Percentiles rank a stretch among this genome's conserved stretches.
These are phyloP conservation scores for Amniculicola lignicola DNA, from an alignment of 495 filamentous ascomycete species.

Conservation along the genomic window DNA sequence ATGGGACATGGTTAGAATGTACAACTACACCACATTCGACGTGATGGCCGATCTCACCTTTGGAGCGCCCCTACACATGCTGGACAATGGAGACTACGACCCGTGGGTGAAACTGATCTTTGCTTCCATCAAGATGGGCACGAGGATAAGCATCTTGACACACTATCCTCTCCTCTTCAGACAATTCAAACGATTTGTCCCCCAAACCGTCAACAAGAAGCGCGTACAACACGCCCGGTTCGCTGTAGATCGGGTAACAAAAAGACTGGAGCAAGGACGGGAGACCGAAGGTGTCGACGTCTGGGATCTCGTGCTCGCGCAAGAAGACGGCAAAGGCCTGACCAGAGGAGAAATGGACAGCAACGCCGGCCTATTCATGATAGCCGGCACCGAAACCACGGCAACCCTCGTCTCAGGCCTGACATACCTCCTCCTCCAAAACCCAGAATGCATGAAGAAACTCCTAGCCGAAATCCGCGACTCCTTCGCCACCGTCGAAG, in stretches of 20 bases:
- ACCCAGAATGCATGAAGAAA: slow-evolving; percentile 42
- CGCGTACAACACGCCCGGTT: slow-evolving; percentile 29
- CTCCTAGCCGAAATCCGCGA: slow-evolving; percentile 49
- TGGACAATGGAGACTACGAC: slow-evolving; percentile 23
- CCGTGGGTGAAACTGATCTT: slow-evolving; percentile 35
- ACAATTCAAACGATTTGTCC: slow-evolving; percentile 4
- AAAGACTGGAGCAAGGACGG: slow-evolving; percentile 30
- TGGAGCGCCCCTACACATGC: slow-evolving; percentile 32
- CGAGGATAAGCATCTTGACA: slow-evolving; percentile 3
- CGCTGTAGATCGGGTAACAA: slow-evolving; percentile 29
- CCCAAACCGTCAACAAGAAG: slow-evolving; percentile 14
- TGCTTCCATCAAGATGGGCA: slow-evolving; percentile 17
- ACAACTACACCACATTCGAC: slow-evolving; percentile 41
- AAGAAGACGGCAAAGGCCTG: slow-evolving; percentile 39
- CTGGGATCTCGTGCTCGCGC: slow-evolving; percentile 35
- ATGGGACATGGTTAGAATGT: slow-evolving; percentile 33
- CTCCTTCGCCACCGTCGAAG: slow-evolving; percentile 40
- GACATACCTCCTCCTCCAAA: slow-evolving; percentile 50
- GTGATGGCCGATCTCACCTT: slow-evolving; percentile 36
- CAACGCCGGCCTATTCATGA: slow-evolving; percentile 43
- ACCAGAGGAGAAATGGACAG: slow-evolving; percentile 45
- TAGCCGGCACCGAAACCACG: slow-evolving; percentile 59
- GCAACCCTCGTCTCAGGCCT: slow-evolving; percentile 50
- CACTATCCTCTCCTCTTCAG: slow-evolving; percentile 8
- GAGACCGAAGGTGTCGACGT: slow-evolving; percentile 22